Base-by-base conservation (phyloP, 2,329 filamentous ascomycete species). In the Colletotrichum tofieldiae region DNA sequence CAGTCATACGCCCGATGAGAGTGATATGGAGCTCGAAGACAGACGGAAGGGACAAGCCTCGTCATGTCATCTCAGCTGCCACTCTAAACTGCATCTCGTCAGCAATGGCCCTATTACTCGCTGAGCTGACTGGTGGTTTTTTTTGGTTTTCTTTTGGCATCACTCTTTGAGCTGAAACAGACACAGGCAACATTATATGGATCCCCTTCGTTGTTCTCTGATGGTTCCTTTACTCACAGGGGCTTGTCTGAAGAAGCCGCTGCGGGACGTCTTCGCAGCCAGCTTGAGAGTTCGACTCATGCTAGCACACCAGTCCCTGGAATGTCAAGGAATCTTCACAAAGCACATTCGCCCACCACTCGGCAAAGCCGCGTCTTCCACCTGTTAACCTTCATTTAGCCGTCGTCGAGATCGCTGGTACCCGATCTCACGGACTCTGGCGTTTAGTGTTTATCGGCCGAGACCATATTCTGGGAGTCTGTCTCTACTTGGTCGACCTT, bases 381-480 rank as follows among this genome's bases (percentile, higher is more conserved):
- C 32, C 20, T 16, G 35, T n/a, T 12, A 39, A 26, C 1, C n/a
- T 39, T 49, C 29, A 3, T 62, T n/a, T 39, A 5, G 32, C n/a
- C 32, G n/a, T 62, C 45, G 43, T 62, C 32, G 5, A 51, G 5
- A 39, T 29, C 32, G 43, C 43, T 18, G 43, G 59, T 51, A 20
- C 35, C 37, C 37, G 47, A 52, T 58, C 16, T 58, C 52, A 45
- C 52, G 43, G 62, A 9, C 52, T n/a, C 26, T 52, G 26, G 16
- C 35, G 29, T 43, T 37, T 43, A 45, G 45, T 45, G 43, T 37
- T 20, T 37, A 69, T 52, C 60, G 60, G 67, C 61, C 52, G 52
- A 65, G n/a, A n/a, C 47, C 52, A n/a, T 45, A 43, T 29, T 35
- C 35, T 45, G n/a, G 51, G 29, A 41, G 16, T 45, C 18, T 35